Conservation (phyloP, 352 stramenopile species). For the Phytophthora colocasiae region DNA sequence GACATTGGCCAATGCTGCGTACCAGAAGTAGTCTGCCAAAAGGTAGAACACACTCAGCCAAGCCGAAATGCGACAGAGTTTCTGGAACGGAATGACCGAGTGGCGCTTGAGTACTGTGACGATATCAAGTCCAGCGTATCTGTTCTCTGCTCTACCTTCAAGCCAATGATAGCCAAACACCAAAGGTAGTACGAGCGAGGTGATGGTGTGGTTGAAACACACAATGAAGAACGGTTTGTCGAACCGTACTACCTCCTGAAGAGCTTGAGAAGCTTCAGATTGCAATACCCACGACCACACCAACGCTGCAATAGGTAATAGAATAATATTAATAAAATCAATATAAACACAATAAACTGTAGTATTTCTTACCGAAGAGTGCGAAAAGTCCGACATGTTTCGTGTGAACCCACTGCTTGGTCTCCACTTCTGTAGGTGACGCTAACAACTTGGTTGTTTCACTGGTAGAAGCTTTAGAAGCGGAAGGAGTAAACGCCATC, state of each 20-base stretch:
- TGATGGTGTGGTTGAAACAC: conserved; percentile 60
- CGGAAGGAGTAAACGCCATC: too few relatives aligned
- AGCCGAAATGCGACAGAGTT: conserved; percentile 43
- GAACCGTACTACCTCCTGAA: conserved; percentile 42
- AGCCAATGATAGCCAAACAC: conserved; percentile 45
- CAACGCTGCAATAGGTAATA: conserved; percentile 10
- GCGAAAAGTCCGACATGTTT: conserved; percentile 23
- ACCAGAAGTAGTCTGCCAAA: conserved; percentile 68
- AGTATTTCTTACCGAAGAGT: conserved; percentile 15
- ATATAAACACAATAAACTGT: not conserved
- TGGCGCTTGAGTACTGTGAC: conserved; percentile 38
- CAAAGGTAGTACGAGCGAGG: conserved; percentile 45
- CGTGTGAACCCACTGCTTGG: conserved; percentile 6
- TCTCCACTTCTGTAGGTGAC: not conserved
- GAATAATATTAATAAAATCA: not conserved
- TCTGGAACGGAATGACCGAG: conserved; percentile 38
- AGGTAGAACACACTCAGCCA: conserved; percentile 58
- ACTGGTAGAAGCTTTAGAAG: not conserved
- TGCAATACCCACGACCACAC: conserved; percentile 43
- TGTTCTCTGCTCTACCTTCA: conserved; percentile 15
- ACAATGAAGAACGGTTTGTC: conserved; percentile 72
- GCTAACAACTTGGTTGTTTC: conserved; percentile 18
- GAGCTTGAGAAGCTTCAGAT: conserved; percentile 30
- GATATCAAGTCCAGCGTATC: conserved; percentile 20
- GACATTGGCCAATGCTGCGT: conserved; percentile 50